Conservation (phyloP, 208 protist genomes). For the Acanthamoeba quina region DNA sequence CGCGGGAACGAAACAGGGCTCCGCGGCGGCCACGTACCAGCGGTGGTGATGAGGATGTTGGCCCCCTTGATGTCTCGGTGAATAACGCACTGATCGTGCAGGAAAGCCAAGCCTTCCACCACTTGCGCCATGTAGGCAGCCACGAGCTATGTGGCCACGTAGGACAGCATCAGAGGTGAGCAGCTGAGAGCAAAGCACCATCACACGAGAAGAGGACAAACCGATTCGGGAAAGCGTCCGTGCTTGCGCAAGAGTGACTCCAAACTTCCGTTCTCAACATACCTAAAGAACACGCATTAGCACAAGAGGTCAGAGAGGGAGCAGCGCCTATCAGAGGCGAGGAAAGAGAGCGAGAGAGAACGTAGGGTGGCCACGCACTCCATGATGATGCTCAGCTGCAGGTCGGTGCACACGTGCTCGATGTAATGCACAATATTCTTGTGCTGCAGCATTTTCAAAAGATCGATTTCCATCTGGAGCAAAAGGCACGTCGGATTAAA, state of each 20-base stretch:
- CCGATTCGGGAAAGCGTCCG: constrained; percentile 91
- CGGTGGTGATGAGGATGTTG: constrained; percentile 93
- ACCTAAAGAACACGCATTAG: constrained; percentile 70
- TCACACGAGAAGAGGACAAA: neutral
- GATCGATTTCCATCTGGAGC: constrained; percentile 85
- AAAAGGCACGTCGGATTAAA: neutral
- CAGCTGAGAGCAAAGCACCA: neutral
- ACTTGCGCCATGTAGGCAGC: constrained; percentile 92
- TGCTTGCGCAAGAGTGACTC: constrained; percentile 91
- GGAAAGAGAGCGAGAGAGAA: neutral
- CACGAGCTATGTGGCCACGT: constrained; percentile 81
- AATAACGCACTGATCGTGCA: constrained; percentile 93
- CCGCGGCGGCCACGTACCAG: constrained; percentile 75
- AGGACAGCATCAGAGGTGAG: neutral
- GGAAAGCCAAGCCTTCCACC: constrained; percentile 91
- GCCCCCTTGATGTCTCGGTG: constrained; percentile 94
- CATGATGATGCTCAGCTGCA: constrained; percentile 92
- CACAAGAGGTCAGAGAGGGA: neutral
- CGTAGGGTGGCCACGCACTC: constrained; percentile 85
- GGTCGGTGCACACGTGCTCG: constrained; percentile 84
- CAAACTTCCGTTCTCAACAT: constrained; percentile 93
- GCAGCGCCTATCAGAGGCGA: too few relatives aligned
- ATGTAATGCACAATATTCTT: constrained; percentile 92
- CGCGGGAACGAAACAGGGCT: neutral
- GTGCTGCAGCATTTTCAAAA: constrained; percentile 90